These are phyloP conservation scores for Argentina anserina DNA, from an alignment of 306 rosid species.

Conservation along the genomic window DNA sequence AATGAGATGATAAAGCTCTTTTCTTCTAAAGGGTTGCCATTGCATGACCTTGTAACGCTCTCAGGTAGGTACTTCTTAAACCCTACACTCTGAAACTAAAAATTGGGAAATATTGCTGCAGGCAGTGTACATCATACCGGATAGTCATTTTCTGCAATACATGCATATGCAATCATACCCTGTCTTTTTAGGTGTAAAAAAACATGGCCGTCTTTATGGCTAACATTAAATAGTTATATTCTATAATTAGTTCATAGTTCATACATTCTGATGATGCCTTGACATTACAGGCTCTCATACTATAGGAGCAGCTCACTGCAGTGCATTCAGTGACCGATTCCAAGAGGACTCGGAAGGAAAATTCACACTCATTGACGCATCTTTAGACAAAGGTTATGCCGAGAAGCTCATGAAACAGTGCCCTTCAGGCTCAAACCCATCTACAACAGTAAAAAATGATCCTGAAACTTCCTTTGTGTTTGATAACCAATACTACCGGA, in stretches of 20 bases:
- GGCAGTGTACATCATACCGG: background rate
- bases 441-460: constrained; percentile 54
- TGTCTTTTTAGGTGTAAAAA: too few relatives aligned
- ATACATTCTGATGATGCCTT: background rate
- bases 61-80: constrained; percentile 42
- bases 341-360: constrained; percentile 50
- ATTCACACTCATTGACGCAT: constrained; percentile 45
- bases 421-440: constrained; percentile 34
- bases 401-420: constrained; percentile 50
- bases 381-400: constrained; percentile 64
- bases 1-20: constrained; percentile 69
- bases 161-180: background rate
- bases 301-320: constrained; percentile 73
- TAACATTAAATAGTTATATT: background rate
- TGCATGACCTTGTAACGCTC: constrained; percentile 72
- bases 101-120: background rate
- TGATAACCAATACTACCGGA: constrained; percentile 68
- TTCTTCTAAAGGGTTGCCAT: constrained; percentile 66
- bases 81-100: background rate
- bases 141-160: background rate
- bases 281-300: constrained; percentile 73
- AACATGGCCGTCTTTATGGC: background rate
- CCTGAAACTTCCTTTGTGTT: constrained; percentile 63
- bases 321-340: constrained; percentile 65
- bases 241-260: background rate